A percentile compares a stretch with the other conserved stretches of the same genome.
These are phyloP conservation scores for Termitomyces sp. DNA, from an alignment of 768 basidiomycete genomes.

Conservation along the genomic window DNA sequence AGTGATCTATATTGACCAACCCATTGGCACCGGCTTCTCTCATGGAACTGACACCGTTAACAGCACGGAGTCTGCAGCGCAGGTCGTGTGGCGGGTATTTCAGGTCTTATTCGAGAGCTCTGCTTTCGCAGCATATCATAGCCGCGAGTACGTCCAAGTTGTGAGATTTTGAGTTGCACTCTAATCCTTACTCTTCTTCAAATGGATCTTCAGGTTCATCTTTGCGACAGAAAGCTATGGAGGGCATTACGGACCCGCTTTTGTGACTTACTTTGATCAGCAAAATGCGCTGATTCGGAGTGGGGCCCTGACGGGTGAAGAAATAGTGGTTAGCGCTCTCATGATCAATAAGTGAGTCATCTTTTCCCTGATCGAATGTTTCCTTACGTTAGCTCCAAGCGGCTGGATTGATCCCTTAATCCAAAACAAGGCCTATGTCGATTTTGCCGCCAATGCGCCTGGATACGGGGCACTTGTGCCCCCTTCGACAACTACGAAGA, in stretches of 20 bases:
- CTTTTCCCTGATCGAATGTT: too few species aligned
- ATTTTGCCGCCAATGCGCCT: slow-evolving; percentile 59
- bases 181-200: too few species aligned
- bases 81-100: slow-evolving; percentile 59
- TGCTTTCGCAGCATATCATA: slow-evolving; percentile 47
- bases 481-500: slow-evolving; percentile 37
- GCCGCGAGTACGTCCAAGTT: slow-evolving; percentile 42
- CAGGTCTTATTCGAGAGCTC: slow-evolving; percentile 60
- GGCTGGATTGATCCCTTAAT: slow-evolving; percentile 46
- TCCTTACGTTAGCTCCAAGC: too few species aligned
- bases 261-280: slow-evolving; percentile 61
- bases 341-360: slow-evolving; percentile 58
- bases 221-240: slow-evolving; percentile 68
- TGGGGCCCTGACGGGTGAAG: slow-evolving; percentile 44
- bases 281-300: slow-evolving; percentile 52
- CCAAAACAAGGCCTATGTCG: slow-evolving; percentile 58
- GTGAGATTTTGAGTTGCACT: too few species aligned
- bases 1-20: slow-evolving; percentile 75
- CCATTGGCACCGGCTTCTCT: slow-evolving; percentile 65
- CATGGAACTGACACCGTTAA: slow-evolving; percentile 56
- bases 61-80: slow-evolving; percentile 53
- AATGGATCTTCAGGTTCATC: slow-evolving; percentile 42
- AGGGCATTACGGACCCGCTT: slow-evolving; percentile 63
- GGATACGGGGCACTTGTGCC: slow-evolving; percentile 63
- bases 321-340: slow-evolving; percentile 52